These are phyloP conservation scores for Aspergillus sp. DNA, from an alignment of 2,329 filamentous ascomycete species.

Conservation along the genomic window DNA sequence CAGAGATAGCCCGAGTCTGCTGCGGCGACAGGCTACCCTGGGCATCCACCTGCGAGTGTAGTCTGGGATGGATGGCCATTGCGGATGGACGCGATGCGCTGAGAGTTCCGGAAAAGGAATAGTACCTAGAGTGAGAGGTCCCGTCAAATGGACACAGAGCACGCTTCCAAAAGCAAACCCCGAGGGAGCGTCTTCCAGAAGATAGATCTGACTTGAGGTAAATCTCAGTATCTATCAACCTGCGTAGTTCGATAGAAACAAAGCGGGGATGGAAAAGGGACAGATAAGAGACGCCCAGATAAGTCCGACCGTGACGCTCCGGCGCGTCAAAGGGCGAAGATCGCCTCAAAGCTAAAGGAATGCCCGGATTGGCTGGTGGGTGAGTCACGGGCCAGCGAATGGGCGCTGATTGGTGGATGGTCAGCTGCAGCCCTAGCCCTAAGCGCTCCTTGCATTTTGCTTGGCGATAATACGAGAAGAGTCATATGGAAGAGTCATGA, in stretches of 20 bases:
- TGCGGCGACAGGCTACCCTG: slow-evolving; percentile 28
- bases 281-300: slow-evolving; percentile 5
- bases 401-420: slow-evolving; percentile 15
- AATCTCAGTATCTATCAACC: background rate
- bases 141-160: too few species aligned
- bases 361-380: background rate
- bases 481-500: too few species aligned
- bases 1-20: slow-evolving; percentile 56
- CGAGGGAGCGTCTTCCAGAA: too few species aligned
- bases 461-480: too few species aligned
- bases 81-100: background rate
- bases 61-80: slow-evolving; percentile 41
- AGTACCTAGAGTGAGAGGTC: too few species aligned
- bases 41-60: slow-evolving; percentile 18
- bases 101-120: too few species aligned
- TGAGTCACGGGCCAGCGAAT: slow-evolving; percentile 13
- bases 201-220: too few species aligned
- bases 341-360: background rate
- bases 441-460: background rate
- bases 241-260: background rate
- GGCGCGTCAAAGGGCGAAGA: slow-evolving; percentile 2
- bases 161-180: too few species aligned
- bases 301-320: slow-evolving; percentile 1
- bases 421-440: slow-evolving; percentile 16
- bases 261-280: slow-evolving; percentile 3